Percentiles rank a stretch among this genome's conserved stretches.
phyloP scores from a whole-genome alignment of 2,329 filamentous ascomycete species.

The Neonectria neomacrospora region DNA sequence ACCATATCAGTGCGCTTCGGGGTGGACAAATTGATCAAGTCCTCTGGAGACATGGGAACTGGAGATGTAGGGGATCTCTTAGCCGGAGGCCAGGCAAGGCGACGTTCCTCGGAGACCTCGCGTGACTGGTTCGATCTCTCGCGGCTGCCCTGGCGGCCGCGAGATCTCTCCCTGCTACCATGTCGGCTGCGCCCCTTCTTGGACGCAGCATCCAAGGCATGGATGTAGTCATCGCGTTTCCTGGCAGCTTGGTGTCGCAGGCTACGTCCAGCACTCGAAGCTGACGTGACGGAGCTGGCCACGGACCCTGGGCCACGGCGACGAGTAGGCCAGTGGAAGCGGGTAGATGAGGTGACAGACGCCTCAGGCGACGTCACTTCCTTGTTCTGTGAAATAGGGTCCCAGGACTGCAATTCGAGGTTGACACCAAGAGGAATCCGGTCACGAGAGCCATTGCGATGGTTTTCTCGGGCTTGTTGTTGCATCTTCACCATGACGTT shows the following conservation, averaged over 20 bases:
- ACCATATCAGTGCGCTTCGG: constrained; percentile 49
- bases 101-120: constrained; percentile 76
- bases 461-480: constrained; percentile 60
- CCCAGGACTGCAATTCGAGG: constrained; percentile 71
- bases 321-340: constrained; percentile 66
- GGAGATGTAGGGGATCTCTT: constrained; percentile 94
- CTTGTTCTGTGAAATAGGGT: constrained; percentile 58
- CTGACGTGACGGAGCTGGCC: constrained; percentile 67
- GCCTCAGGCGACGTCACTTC: constrained; percentile 68
- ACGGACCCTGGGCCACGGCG: constrained; percentile 66
- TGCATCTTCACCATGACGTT: constrained; percentile 70
- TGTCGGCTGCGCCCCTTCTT: constrained; percentile 66
- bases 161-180: constrained; percentile 61
- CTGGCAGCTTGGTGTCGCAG: constrained; percentile 62
- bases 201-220: constrained; percentile 80
- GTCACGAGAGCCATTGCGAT: constrained; percentile 77
- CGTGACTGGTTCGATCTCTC: constrained; percentile 64
- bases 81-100: constrained; percentile 75
- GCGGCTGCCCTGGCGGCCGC: constrained; percentile 60
- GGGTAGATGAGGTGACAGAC: constrained; percentile 63
- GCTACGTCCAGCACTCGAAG: constrained; percentile 62
- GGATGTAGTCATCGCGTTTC: constrained; percentile 85
- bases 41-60: constrained; percentile 93
- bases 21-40: constrained; percentile 72
- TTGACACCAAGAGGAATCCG: constrained; percentile 78